Evolutionary conservation across 2,329 filamentous ascomycete species (phyloP), one percentile per base, ranked within the genome.

Genomic region (Ophiosphaerella narmari): DNA sequence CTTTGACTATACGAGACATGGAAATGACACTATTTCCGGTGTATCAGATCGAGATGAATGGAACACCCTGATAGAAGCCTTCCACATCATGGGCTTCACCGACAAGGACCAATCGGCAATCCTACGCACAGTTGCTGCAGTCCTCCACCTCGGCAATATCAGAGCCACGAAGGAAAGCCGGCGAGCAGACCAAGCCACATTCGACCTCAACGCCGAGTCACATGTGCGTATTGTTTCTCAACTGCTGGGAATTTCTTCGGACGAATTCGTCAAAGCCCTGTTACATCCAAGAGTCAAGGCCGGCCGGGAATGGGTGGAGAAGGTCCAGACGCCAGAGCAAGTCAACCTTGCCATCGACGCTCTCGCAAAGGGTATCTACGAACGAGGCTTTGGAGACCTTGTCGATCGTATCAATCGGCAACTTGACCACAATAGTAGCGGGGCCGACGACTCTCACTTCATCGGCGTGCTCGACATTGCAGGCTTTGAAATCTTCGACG

Each of bases 391-490:
- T 66, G 92, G 94, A 24, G 89, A 97, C 60, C 83, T 99, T 3
- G 95, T 99, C 2, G 85, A 84, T 41, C 87, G 91, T 43, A 97
- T 99, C 77, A 99, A 99, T 71, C 82, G 82, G 44, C 92, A 96
- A 67, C 83, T 99, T 4, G 92, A 97, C 69, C 86, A 90, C n/a
- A 88, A 86, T 36, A 89, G 90, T 3, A 84, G 90, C 69, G 87
- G 88, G 8, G 80, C 87, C 41, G 92, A 99, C 52, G 92, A 97
- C 68, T 92, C 90, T 1, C 88, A 90, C 65, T 99, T 99, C 75
- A 99, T 99, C 60, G 94, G 94, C 46, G 94, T 99, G 7, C 86
- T 99, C 36, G 94, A 99, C 84, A 99, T 99, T 74, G 95, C 95
- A 57, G 94, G 94, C 53, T 99, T 99, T 74, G 94, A 99, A 70